Evolutionary conservation across 208 protist species (phyloP).

Genomic region (Acanthamoeba culbertsoni): DNA sequence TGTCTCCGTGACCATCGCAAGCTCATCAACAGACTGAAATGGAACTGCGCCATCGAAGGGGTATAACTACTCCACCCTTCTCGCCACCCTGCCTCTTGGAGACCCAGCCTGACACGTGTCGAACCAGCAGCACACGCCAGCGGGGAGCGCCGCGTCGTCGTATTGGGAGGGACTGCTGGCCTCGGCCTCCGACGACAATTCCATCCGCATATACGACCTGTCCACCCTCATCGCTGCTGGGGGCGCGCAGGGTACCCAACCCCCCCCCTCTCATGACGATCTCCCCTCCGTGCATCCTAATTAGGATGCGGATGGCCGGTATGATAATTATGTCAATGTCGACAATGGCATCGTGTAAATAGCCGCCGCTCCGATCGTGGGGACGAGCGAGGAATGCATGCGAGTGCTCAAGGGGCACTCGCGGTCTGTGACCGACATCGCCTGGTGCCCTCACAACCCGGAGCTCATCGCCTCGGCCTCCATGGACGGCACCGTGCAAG

Average conservation of each 20-base stretch:
- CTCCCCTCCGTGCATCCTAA: too few relatives aligned
- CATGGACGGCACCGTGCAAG: constrained; percentile 34
- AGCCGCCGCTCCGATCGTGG: neutral
- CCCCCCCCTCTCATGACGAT: too few relatives aligned
- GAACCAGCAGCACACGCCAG: too few relatives aligned
- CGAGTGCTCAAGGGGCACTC: constrained; percentile 9
- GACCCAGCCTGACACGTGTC: too few relatives aligned
- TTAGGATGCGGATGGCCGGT: too few relatives aligned
- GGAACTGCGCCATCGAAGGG: neutral
- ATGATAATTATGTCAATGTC: too few relatives aligned
- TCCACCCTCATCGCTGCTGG: neutral
- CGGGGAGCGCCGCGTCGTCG: neutral
- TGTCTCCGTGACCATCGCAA: constrained; percentile 46
- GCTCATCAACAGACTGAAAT: constrained; percentile 53
- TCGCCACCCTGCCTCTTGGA: too few relatives aligned
- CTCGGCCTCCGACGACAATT: constrained; percentile 20
- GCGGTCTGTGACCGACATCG: constrained; percentile 22
- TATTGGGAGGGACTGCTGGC: constrained; percentile 22
- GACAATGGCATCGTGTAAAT: neutral
- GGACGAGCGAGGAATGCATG: constrained; percentile 20
- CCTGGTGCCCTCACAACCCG: constrained; percentile 38
- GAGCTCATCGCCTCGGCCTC: constrained; percentile 23
- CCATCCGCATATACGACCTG: constrained; percentile 12
- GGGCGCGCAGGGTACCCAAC: neutral
- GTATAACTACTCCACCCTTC: neutral